Base-by-base conservation (phyloP, 1,139 yeast species). In the Yamadazyma dendronema region DNA sequence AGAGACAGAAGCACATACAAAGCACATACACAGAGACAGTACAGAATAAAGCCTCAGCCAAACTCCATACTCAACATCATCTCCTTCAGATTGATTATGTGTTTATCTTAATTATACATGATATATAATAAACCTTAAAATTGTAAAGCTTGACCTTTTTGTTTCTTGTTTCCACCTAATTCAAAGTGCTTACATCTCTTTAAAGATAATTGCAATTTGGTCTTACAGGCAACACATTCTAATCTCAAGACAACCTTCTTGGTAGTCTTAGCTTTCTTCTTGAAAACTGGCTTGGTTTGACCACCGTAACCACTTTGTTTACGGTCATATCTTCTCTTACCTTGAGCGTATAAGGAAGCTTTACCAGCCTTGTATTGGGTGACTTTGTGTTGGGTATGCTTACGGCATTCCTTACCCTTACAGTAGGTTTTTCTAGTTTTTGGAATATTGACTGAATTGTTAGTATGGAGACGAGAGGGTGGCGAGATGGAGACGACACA, bases 241-340 rank as follows among this genome's bases (percentile, higher is more conserved):
- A 92, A 85, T 81, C 97, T 92, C 72, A 92, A 84, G 57, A 92
- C 98, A 72, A 92, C 96, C 86, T 92, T 92, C 89, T 92, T 92
- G 83, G 99, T 92, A 61, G 98, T 92, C 90, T 92, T 92, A 63
- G 99, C 99, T 77, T 92, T 94, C 86, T 92, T 92, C 88, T 89
- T 97, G 97, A 92, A 92, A 78, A 94, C 87, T 72, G 86, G 98
- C 83, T 89, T 92, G 79, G 98, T 92, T 81, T 92, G 99, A 87
- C 99, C 99, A 87, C 99, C 99, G 79, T 82, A 92, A 88, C 99
- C 99, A 67, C 87, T 74, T 81, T 92, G 98, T 80, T 92, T 92
- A 78, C 99, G 95, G 94, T 94, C 98, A 81, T 92, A 92, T 82
- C 99, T 90, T 84, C 99, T 88, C 90, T 94, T 94, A 84, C 99